Conservation (phyloP, 768 basidiomycete genomes). For the Sporobolomyces pararoseus region DNA sequence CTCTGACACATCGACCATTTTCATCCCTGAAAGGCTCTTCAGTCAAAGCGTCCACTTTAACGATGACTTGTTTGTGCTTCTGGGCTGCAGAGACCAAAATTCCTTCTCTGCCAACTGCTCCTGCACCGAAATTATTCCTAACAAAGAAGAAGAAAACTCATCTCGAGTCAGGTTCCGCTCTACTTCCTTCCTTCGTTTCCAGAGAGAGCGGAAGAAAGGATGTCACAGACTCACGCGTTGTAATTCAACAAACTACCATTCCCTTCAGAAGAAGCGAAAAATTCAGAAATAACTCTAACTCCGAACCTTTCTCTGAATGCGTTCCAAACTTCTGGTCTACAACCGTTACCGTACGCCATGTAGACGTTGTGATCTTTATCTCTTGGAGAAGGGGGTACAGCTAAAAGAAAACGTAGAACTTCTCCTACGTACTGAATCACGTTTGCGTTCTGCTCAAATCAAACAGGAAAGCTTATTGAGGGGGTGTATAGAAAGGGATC, state of each 20-base stretch:
- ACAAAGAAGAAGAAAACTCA: too few species aligned
- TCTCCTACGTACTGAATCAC: constrained; percentile 41
- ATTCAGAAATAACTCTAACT: constrained; percentile 31
- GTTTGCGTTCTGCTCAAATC: constrained; percentile 13
- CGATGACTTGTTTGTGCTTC: constrained; percentile 23
- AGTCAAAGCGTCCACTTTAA: constrained; percentile 33
- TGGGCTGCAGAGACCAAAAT: constrained; percentile 1
- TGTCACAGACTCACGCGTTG: constrained; percentile 24
- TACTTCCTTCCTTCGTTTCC: too few species aligned
- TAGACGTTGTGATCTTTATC: constrained; percentile 36
- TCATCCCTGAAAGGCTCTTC: constrained; percentile 34
- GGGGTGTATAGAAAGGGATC: not conserved
- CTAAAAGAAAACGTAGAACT: constrained; percentile 38
- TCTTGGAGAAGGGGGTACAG: constrained; percentile 10
- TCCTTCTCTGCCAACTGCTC: constrained; percentile 35
- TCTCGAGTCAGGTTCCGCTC: too few species aligned
- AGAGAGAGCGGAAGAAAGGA: not conserved
- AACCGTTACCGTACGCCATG: constrained; percentile 40
- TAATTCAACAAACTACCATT: constrained; percentile 14
- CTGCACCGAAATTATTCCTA: constrained; percentile 23
- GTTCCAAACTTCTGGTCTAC: constrained; percentile 40
- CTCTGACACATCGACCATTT: constrained; percentile 24
- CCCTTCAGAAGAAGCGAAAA: constrained; percentile 35
- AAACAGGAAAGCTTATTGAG: not conserved
- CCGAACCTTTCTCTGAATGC: constrained; percentile 39